These are phyloP conservation scores for Diplodia seriata DNA, from an alignment of 2,329 filamentous ascomycete genomes.

Conservation along the genomic window DNA sequence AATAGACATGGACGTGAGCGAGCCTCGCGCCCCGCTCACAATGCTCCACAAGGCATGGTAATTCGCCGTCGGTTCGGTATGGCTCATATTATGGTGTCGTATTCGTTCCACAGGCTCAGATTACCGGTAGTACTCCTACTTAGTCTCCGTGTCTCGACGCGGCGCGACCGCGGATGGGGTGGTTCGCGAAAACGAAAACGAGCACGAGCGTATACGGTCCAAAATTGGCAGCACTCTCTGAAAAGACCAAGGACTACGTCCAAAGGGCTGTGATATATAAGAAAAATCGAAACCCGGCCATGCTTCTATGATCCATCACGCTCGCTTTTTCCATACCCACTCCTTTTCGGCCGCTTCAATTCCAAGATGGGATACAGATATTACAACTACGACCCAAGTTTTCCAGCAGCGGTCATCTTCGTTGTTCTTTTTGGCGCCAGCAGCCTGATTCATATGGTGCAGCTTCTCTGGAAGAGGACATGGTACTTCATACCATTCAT, in stretches of 20 bases:
- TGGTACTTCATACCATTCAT: conserved; percentile 62
- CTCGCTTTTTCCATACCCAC: neutral
- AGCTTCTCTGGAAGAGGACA: conserved; percentile 50
- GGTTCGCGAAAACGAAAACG: conserved; percentile 20
- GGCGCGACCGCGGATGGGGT: neutral
- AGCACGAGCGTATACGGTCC: conserved; percentile 13
- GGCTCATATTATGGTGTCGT: neutral
- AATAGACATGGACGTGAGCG: neutral
- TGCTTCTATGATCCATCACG: neutral
- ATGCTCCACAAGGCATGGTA: neutral
- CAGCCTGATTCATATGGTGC: conserved; percentile 48
- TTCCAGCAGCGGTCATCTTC: conserved; percentile 42
- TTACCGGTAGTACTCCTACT: neutral
- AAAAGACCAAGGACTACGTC: neutral
- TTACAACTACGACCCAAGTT: conserved; percentile 44
- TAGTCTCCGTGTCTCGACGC: neutral
- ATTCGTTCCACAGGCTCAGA: conserved; percentile 11
- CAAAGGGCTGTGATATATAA: neutral
- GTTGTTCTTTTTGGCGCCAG: conserved; percentile 41
- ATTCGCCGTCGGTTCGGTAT: neutral
- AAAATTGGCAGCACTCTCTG: neutral
- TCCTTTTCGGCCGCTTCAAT: neutral
- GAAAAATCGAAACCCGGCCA: neutral
- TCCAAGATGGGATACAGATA: conserved; percentile 41
- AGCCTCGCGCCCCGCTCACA: neutral